phyloP scores from a whole-genome alignment of 495 filamentous ascomycete species.

The Talaromyces stipitatus region DNA sequence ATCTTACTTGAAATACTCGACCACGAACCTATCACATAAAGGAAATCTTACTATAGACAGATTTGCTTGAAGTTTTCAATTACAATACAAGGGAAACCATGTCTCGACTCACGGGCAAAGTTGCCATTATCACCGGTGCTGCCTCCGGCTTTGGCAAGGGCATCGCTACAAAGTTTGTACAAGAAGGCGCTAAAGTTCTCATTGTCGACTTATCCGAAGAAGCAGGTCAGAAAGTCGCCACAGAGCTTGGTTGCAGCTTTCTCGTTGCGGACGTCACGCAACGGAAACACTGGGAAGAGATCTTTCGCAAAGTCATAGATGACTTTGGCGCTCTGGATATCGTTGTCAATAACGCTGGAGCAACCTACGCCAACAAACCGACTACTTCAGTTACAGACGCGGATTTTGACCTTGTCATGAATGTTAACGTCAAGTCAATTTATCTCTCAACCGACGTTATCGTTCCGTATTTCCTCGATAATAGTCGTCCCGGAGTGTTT shows the following conservation, averaged over 20 bases:
- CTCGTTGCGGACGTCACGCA: conserved; percentile 21
- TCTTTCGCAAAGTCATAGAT: conserved; percentile 17
- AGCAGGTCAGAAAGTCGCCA: conserved; percentile 13
- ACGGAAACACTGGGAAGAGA: conserved; percentile 14
- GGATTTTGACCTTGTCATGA: conserved; percentile 53
- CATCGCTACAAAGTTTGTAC: conserved; percentile 42
- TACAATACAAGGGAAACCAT: not conserved
- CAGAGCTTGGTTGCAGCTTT: conserved; percentile 14
- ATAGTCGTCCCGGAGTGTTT: conserved; percentile 44
- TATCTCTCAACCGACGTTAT: conserved; percentile 45
- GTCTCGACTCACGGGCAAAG: conserved; percentile 35
- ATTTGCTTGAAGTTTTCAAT: not conserved
- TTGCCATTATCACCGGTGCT: conserved; percentile 40
- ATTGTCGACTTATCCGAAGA: conserved; percentile 41
- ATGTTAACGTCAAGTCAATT: conserved; percentile 51
- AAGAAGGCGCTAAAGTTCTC: conserved; percentile 46
- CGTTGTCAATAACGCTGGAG: conserved; percentile 32
- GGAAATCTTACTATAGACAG: not conserved
- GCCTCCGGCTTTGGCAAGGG: conserved; percentile 46
- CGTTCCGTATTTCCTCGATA: conserved; percentile 46
- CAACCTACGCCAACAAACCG: conserved; percentile 28
- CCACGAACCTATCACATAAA: not conserved
- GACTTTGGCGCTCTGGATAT: conserved; percentile 27
- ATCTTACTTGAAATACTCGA: not conserved
- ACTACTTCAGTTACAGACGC: conserved; percentile 49